Evolutionary conservation across 73 alveolate species (phyloP).

Genomic region (Blepharisma stoltei): DNA sequence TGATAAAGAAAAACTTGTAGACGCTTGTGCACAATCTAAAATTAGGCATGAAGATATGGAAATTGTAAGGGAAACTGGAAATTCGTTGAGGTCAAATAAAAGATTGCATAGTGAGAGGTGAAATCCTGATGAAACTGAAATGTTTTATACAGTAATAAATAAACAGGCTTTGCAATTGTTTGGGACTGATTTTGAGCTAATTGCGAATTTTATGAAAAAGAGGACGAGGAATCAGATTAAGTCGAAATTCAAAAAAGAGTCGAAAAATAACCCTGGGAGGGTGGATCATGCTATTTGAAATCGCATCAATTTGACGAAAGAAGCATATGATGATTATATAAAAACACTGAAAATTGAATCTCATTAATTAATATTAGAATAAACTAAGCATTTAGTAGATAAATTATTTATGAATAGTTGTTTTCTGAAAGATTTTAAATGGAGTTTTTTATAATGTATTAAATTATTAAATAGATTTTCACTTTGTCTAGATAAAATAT

Average conservation of each 20-base stretch:
- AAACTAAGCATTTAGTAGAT: too few relatives aligned
- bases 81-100: background rate
- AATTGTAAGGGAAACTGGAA: background rate
- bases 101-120: conserved; percentile 24
- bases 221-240: conserved; percentile 27
- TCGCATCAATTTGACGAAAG: conserved; percentile 4
- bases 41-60: background rate
- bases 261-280: background rate
- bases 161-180: conserved; percentile 26
- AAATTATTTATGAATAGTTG: too few relatives aligned
- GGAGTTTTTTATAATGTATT: too few relatives aligned
- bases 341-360: background rate
- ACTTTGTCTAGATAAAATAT: too few relatives aligned
- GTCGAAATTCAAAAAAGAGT: conserved; percentile 19
- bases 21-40: conserved; percentile 13
- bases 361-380: too few relatives aligned
- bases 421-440: too few relatives aligned
- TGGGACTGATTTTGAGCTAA: conserved; percentile 24
- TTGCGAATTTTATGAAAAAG: conserved; percentile 18
- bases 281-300: conserved; percentile 25
- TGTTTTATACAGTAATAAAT: conserved; percentile 5
- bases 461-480: too few relatives aligned
- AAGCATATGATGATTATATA: conserved; percentile 8
- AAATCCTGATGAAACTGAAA: conserved; percentile 14
- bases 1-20: conserved; percentile 1